Conservation (phyloP, 1,139 yeast species). For the Pichia sp. region DNA sequence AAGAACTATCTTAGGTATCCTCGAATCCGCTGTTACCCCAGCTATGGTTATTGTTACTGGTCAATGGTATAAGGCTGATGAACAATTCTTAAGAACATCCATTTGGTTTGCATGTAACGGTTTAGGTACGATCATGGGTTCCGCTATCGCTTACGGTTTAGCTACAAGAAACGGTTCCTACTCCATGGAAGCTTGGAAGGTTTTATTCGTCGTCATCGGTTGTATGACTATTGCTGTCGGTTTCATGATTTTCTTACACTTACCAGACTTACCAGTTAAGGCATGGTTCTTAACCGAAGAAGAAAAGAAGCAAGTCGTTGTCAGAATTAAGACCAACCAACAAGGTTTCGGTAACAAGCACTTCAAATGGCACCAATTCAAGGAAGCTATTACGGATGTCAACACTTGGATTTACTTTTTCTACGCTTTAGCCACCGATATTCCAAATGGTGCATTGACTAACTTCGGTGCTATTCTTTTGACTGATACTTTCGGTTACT, state of each 20-base stretch:
- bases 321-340: slow-evolving; percentile 38
- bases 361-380: slow-evolving; percentile 42
- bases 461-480: slow-evolving; percentile 34
- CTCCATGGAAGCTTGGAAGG: slow-evolving; percentile 46
- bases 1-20: slow-evolving; percentile 46
- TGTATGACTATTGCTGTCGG: slow-evolving; percentile 47
- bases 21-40: slow-evolving; percentile 51
- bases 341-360: slow-evolving; percentile 48
- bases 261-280: slow-evolving; percentile 41
- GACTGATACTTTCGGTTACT: slow-evolving; percentile 27
- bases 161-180: slow-evolving; percentile 33
- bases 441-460: slow-evolving; percentile 42
- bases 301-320: slow-evolving; percentile 38
- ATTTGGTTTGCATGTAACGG: slow-evolving; percentile 54
- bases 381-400: slow-evolving; percentile 43
- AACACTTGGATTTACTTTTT: slow-evolving; percentile 41
- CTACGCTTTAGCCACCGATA: slow-evolving; percentile 33
- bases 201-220: slow-evolving; percentile 48
- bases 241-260: slow-evolving; percentile 37
- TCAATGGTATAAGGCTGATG: slow-evolving; percentile 53
- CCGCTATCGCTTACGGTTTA: slow-evolving; percentile 50
- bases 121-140: slow-evolving; percentile 45
- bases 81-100: slow-evolving; percentile 46
- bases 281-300: slow-evolving; percentile 42
- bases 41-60: slow-evolving; percentile 52